These are phyloP conservation scores for Lipomyces yarrowii DNA, from an alignment of 1,139 yeast genomes.

Conservation along the genomic window DNA sequence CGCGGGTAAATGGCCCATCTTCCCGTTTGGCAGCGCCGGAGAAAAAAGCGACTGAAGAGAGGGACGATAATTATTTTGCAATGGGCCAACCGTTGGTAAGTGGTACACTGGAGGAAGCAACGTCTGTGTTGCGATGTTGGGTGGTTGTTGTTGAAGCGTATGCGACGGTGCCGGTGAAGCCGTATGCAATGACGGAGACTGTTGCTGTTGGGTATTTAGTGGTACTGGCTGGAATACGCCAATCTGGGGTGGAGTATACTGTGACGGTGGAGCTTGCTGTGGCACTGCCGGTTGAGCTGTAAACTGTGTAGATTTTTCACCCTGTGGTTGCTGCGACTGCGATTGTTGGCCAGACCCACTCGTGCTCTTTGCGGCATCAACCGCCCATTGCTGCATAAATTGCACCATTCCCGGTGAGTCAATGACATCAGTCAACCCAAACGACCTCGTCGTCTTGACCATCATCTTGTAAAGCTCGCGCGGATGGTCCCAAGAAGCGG, in stretches of 20 bases:
- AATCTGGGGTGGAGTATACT: not conserved
- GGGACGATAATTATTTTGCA: not conserved
- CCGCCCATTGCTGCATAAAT: not conserved
- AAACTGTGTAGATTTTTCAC: not conserved
- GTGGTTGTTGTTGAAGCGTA: not conserved
- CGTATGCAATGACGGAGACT: not conserved
- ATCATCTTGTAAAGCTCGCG: constrained; percentile 20
- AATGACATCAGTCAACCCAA: constrained; percentile 21
- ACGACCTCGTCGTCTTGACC: constrained; percentile 13
- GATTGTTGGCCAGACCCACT: not conserved
- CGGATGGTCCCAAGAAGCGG: constrained; percentile 18
- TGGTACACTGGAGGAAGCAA: constrained; percentile 7
- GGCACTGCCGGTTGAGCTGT: not conserved
- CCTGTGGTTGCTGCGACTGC: not conserved
- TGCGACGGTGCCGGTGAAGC: not conserved
- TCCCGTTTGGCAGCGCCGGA: not conserved
- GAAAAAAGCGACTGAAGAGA: not conserved
- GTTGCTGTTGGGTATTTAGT: not conserved
- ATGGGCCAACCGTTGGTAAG: constrained; percentile 2
- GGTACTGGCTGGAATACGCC: not conserved
- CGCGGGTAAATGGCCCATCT: too few species aligned
- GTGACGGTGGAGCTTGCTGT: not conserved
- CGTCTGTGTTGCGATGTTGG: not conserved
- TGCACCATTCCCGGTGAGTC: constrained; percentile 13
- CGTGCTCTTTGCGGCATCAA: not conserved